Evolutionary conservation across 2,329 filamentous ascomycete species (phyloP).

Genomic region (Xylariomycetidae sp.): DNA sequence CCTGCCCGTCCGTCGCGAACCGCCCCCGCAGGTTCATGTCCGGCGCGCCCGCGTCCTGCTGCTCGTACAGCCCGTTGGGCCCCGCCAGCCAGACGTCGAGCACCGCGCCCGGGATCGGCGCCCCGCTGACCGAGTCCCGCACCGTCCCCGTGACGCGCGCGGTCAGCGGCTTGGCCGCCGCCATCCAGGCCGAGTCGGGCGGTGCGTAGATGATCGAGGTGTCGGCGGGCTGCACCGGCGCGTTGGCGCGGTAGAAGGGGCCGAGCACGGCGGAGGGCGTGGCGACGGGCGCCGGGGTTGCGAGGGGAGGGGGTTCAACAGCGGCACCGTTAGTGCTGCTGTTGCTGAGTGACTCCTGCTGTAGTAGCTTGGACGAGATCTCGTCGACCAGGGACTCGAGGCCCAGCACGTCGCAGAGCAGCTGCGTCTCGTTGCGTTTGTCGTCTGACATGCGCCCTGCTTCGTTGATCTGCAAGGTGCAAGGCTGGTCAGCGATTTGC

Average conservation of each 20-base stretch:
- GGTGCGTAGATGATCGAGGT: conserved; percentile 53
- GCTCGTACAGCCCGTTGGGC: conserved; percentile 65
- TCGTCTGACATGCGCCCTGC: conserved; percentile 57
- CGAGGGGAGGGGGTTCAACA: no score
- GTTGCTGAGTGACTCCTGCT: conserved; percentile 39
- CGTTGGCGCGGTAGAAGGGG: conserved; percentile 74
- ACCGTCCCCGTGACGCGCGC: conserved; percentile 50
- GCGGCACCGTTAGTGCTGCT: no score
- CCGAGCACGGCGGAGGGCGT: conserved; percentile 78
- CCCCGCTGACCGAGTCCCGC: conserved; percentile 51
- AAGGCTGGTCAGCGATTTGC: no score
- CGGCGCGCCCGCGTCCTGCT: conserved; percentile 64
- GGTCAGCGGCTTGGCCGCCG: conserved; percentile 29
- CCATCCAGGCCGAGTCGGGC: conserved; percentile 25
- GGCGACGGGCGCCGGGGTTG: no score
- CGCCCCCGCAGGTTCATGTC: conserved; percentile 71
- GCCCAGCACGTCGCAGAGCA: conserved; percentile 62
- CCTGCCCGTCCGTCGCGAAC: conserved; percentile 60
- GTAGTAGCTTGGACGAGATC: conserved; percentile 60
- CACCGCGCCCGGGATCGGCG: conserved; percentile 58
- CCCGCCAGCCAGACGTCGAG: conserved; percentile 78
- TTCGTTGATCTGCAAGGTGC: conserved; percentile 49
- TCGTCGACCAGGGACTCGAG: conserved; percentile 78
- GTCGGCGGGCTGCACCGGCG: conserved; percentile 65
- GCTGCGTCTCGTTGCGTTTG: conserved; percentile 61